These are phyloP conservation scores for Carex scoparia DNA, from an alignment of 176 grass and related monocot species.

Conservation along the genomic window DNA sequence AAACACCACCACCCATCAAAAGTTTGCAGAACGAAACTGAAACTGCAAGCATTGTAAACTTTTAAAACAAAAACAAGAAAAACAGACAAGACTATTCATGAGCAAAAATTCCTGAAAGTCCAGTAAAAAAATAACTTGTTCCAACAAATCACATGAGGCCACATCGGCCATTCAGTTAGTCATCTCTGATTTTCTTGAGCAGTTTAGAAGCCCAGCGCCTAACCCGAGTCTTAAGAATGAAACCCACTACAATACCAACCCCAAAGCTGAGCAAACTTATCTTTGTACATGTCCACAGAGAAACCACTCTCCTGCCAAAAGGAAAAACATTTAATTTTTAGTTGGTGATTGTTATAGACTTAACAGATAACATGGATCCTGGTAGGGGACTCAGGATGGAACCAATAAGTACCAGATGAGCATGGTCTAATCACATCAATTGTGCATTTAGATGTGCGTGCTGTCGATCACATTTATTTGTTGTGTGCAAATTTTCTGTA, in stretches of 20 bases:
- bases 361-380: neutral
- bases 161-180: neutral
- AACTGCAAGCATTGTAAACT: neutral
- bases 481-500: neutral
- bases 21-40: neutral
- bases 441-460: neutral
- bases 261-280: constrained; percentile 50
- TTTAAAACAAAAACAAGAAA: neutral
- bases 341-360: neutral
- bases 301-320: constrained; percentile 47
- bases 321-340: neutral
- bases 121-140: neutral
- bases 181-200: constrained; percentile 72
- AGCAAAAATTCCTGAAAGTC: neutral
- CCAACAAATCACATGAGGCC: neutral
- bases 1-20: neutral
- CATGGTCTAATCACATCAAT: neutral
- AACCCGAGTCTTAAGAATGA: constrained; percentile 58
- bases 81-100: neutral
- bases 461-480: neutral
- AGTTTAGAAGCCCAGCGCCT: constrained; percentile 52
- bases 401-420: neutral
- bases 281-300: constrained; percentile 59
- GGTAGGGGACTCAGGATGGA: neutral
- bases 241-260: constrained; percentile 56